phyloP scores from a whole-genome alignment of 1,139 yeast genomes.

The Blastobotrys apis region DNA sequence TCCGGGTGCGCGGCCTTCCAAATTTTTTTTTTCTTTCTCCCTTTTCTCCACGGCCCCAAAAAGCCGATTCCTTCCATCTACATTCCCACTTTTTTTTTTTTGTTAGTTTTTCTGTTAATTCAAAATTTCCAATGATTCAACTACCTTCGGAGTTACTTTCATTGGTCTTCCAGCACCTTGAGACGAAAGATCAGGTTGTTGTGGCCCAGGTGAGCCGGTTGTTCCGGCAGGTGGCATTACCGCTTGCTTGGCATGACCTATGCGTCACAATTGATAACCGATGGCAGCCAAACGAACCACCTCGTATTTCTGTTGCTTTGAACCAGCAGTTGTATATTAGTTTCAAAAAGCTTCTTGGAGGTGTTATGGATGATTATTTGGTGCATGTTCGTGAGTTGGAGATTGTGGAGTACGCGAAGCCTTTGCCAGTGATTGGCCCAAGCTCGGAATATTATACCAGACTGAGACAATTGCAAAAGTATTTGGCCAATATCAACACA shows the following conservation, averaged over 20 bases:
- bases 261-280: slow-evolving; percentile 4
- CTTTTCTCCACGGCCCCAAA: not conserved
- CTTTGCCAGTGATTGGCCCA: slow-evolving; percentile 4
- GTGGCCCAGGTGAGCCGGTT: not conserved
- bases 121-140: not conserved
- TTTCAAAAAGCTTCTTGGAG: not conserved
- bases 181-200: not conserved
- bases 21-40: too few relatives aligned
- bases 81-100: not conserved
- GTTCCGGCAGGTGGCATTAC: not conserved
- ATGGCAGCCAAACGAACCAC: slow-evolving; percentile 7
- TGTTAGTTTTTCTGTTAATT: too few relatives aligned
- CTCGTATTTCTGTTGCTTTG: not conserved
- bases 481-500: not conserved
- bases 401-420: slow-evolving; percentile 3
- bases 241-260: slow-evolving; percentile 1
- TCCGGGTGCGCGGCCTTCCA: too few relatives aligned
- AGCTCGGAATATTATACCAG: not conserved
- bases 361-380: not conserved
- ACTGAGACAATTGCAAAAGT: not conserved
- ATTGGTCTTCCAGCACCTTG: not conserved
- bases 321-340: not conserved
- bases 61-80: not conserved
- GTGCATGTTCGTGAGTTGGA: slow-evolving; percentile 1
- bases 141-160: not conserved